A percentile compares a stretch with the other conserved stretches of the same genome.
phyloP scores from a whole-genome alignment of 2,329 filamentous ascomycete genomes.

The Stemphylium vesicarium region DNA sequence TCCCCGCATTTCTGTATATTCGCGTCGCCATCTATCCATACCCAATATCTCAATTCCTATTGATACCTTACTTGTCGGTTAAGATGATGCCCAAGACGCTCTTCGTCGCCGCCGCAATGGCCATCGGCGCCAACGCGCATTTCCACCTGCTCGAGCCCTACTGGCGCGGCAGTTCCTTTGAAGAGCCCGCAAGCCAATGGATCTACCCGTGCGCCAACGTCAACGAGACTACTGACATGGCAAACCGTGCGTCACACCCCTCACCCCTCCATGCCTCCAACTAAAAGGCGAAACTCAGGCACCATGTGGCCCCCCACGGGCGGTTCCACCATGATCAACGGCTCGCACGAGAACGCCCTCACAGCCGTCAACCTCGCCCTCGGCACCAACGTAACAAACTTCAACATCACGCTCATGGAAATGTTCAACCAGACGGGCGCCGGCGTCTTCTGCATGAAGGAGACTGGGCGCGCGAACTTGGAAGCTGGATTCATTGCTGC shows the following conservation, averaged over 20 bases:
- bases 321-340: conserved; percentile 52
- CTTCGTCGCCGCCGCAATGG: conserved; percentile 30
- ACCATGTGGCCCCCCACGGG: conserved; percentile 54
- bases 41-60: neutral
- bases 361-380: conserved; percentile 58
- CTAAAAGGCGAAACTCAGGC: neutral
- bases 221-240: conserved; percentile 44
- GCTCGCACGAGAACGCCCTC: conserved; percentile 52
- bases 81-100: conserved; percentile 32
- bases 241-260: conserved; percentile 48
- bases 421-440: conserved; percentile 58
- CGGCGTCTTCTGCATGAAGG: conserved; percentile 55
- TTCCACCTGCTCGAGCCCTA: conserved; percentile 51
- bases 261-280: too few relatives aligned
- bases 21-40: neutral
- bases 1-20: neutral
- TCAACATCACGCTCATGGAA: conserved; percentile 54
- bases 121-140: conserved; percentile 49
- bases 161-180: conserved; percentile 54
- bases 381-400: conserved; percentile 49
- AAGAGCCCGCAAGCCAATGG: conserved; percentile 46
- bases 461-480: conserved; percentile 37
- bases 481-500: conserved; percentile 33
- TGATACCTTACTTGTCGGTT: neutral
- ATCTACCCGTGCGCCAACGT: conserved; percentile 52